Base-by-base conservation (phyloP, 1,139 yeast species). In the Candida albicans region DNA sequence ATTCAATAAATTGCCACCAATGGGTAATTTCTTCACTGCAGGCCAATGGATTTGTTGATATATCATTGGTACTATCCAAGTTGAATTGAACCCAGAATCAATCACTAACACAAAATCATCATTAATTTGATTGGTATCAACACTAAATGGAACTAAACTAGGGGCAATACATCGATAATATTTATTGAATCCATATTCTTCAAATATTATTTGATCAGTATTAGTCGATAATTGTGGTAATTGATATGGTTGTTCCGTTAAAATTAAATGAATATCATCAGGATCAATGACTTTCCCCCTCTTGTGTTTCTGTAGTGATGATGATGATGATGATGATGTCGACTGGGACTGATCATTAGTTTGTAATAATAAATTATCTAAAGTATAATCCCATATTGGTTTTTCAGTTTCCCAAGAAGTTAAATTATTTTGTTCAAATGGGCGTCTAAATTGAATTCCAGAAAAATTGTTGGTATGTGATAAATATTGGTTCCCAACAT, bases 381-480 rank as follows among this genome's bases (percentile, higher is more conserved):
- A 56, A 1, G 87, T 75, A 51, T 84, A 80, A 61, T 95, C 98
- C 99, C 99, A 95, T 3, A 95, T 78, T n/a, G 87, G 86, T 58
- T 86, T 87, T 60, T 95, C 91, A 1, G 88, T 69, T 51, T 89
- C 96, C 99, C 99, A 95, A 33, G 95, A 88, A 0, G 85, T 82
- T 43, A 95, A 67, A 57, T 91, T 95, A 12, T 98, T 95, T 53
- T 84, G 82, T 51, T 90, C 97, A 50, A 81, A 82, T 0, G 99
- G 97, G 43, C 99, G 69, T 48, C 86, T 79, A 62, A 86, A 79
- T 29, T 77, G 75, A 12, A 91, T 73, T 1, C 95, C 90, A 1
- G 95, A 82, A 42, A 82, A 84, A 56, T 90, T 93, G 49, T 77
- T 79, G 37, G 91, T 80, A 27, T 75, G 72, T 18, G 75, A 62